Conservation (phyloP, 768 basidiomycete species). For the Mycena belliarum region DNA sequence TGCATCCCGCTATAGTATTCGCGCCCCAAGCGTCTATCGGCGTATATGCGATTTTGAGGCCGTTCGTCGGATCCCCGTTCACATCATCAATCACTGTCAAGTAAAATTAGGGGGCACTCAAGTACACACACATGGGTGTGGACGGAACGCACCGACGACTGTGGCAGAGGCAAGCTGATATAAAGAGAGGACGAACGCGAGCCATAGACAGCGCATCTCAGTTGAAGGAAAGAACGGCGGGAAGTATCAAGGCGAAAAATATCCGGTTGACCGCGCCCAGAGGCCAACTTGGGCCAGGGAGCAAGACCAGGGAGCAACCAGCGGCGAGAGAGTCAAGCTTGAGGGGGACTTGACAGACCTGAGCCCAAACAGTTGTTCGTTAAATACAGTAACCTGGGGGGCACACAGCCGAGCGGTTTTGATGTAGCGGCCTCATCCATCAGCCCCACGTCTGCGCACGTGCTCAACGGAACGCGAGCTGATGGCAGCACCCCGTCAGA, state of each 20-base stretch:
- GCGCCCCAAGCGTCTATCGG: slow-evolving; percentile 1
- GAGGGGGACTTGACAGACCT: neutral
- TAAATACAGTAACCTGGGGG: slow-evolving; percentile 13
- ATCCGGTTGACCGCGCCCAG: slow-evolving; percentile 5
- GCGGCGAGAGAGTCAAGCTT: slow-evolving; percentile 4
- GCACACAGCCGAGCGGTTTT: neutral
- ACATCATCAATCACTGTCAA: slow-evolving; percentile 7
- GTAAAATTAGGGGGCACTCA: neutral
- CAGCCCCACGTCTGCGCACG: neutral
- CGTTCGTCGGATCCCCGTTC: slow-evolving; percentile 1
- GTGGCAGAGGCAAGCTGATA: slow-evolving; percentile 1
- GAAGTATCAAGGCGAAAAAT: too few species aligned
- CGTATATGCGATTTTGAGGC: slow-evolving; percentile 1
- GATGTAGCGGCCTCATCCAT: too few species aligned
- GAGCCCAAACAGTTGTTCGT: neutral
- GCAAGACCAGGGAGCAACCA: neutral
- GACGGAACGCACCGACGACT: slow-evolving; percentile 5
- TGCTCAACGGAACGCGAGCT: neutral
- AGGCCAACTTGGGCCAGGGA: slow-evolving; percentile 3
- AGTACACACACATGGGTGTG: too few species aligned
- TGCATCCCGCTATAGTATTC: slow-evolving; percentile 3
- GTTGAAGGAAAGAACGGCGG: slow-evolving; percentile 5
- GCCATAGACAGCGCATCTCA: slow-evolving; percentile 18
- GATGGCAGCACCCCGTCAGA: neutral
- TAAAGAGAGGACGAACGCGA: slow-evolving; percentile 3